phyloP scores from a whole-genome alignment of 192 early-diverging fungal genomes.

The Coemansia sp. region DNA sequence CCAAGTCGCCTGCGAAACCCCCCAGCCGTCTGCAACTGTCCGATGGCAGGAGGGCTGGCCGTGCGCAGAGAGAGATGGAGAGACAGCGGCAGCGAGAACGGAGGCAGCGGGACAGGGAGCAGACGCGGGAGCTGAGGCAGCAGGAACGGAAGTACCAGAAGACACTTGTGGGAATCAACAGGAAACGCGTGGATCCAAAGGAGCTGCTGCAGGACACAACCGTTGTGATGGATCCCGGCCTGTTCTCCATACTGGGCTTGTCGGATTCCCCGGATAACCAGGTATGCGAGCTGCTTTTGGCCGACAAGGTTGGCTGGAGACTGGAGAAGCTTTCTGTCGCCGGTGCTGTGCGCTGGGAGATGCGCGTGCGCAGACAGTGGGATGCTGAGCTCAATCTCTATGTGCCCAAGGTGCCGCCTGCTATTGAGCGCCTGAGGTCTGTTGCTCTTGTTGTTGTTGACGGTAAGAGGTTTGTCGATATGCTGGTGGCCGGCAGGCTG shows the following conservation, averaged over 20 bases:
- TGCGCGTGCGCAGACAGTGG: slow-evolving; percentile 28
- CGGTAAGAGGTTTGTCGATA: slow-evolving; percentile 14
- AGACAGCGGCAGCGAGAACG: background rate
- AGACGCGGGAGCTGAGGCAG: background rate
- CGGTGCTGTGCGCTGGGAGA: slow-evolving; percentile 28
- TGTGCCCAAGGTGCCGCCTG: slow-evolving; percentile 14
- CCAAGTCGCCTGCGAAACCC: no score
- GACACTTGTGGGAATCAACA: slow-evolving; percentile 5
- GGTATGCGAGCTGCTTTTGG: slow-evolving; percentile 5
- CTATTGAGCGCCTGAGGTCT: background rate
- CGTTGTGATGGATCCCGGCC: slow-evolving; percentile 18
- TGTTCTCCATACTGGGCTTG: slow-evolving; percentile 9
- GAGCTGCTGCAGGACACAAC: slow-evolving; percentile 25
- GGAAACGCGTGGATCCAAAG: slow-evolving; percentile 11
- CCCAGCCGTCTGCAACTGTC: background rate
- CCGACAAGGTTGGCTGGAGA: slow-evolving; percentile 10
- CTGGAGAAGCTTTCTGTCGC: background rate
- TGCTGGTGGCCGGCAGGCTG: slow-evolving; percentile 19
- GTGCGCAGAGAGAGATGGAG: background rate
- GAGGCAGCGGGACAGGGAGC: background rate
- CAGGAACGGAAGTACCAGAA: background rate
- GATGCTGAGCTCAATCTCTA: slow-evolving; percentile 18
- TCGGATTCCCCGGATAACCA: background rate
- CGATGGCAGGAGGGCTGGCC: background rate
- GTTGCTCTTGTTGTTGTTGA: slow-evolving; percentile 28